Base-by-base conservation (phyloP, 768 basidiomycete genomes). In the Mycena crocata region DNA sequence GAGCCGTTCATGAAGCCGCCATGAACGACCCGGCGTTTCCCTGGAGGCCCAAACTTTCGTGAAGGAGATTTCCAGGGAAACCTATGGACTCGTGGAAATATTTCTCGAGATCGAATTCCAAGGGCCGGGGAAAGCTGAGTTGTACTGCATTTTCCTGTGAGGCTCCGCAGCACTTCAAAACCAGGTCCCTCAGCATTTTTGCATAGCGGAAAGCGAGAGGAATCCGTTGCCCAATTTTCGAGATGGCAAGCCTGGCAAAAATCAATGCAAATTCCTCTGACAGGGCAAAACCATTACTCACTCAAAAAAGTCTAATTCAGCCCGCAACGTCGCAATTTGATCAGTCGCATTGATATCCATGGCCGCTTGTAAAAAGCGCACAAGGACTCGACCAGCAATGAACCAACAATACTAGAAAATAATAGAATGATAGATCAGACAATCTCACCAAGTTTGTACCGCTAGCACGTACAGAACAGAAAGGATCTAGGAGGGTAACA, bases 221-320 rank as follows among this genome's bases (percentile, higher is more conserved):
- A 44, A 92, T 83, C 21, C 88, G 86, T 71, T 89, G 86, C 0
- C 90, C 91, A 66, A 92, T 83, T 70, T 86, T 88, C 14, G 79
- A 77, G 26, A 93, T 83, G 3, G 90, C 89, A 37, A 81, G 80
- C 35, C 91, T 92, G 60, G 39, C 50, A 54, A 51, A 48, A 35
- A 35, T 50, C 46, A 42, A 59, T 19, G 57, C 30, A 58, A 45
- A 2, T 50, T 15, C 34, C 34, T 51, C 39, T 46, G 26, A 54
- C 60, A 52, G 30, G 56, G 60, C 40, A 51, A 26, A 12, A 51
- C n/a, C 28, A 34, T n/a, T 35, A 80, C 88, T 52, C 52, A 91
- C 90, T 86, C 83, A n/a, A 93, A 82, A 72, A 90, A 91, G 59
- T 88, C 87, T 31, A 93, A 78, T 75, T 94, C 93, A 14, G 82